Evolutionary conservation across 371 early-diverging fungal species (phyloP).

Genomic region (Haplosporangium sp.): DNA sequence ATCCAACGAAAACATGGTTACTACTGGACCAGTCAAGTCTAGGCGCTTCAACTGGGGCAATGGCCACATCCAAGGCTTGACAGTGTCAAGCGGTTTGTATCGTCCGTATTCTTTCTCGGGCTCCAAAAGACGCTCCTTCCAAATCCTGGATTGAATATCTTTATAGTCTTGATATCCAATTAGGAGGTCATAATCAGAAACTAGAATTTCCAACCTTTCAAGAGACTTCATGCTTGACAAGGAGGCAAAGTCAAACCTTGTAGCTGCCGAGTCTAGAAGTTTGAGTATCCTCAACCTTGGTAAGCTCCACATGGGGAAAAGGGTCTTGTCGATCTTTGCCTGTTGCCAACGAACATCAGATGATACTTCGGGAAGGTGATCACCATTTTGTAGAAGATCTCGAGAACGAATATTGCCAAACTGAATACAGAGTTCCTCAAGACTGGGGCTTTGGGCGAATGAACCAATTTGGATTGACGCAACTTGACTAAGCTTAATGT

Average conservation of each 20-base stretch:
- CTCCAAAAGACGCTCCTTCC: not conserved
- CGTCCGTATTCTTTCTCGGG: not conserved
- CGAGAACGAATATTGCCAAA: not conserved
- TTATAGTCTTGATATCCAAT: not conserved
- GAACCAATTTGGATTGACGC: no score
- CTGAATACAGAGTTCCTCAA: not conserved
- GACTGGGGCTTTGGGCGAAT: no score
- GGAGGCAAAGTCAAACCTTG: not conserved
- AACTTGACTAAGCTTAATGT: no score
- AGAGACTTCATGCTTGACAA: not conserved
- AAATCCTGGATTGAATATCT: not conserved
- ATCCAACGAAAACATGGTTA: conserved; percentile 4
- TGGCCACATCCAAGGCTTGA: not conserved
- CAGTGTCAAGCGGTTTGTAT: not conserved
- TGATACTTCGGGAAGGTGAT: not conserved
- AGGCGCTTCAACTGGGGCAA: not conserved
- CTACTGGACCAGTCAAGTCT: not conserved
- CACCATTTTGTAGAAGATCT: not conserved
- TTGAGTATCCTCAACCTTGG: not conserved
- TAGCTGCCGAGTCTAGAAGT: not conserved
- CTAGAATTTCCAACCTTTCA: not conserved
- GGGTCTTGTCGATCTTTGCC: not conserved
- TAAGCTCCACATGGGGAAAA: not conserved
- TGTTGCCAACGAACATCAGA: not conserved
- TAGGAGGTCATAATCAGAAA: not conserved